phyloP scores from a whole-genome alignment of 129 eudicot species.

The Kitagawia praeruptora region DNA sequence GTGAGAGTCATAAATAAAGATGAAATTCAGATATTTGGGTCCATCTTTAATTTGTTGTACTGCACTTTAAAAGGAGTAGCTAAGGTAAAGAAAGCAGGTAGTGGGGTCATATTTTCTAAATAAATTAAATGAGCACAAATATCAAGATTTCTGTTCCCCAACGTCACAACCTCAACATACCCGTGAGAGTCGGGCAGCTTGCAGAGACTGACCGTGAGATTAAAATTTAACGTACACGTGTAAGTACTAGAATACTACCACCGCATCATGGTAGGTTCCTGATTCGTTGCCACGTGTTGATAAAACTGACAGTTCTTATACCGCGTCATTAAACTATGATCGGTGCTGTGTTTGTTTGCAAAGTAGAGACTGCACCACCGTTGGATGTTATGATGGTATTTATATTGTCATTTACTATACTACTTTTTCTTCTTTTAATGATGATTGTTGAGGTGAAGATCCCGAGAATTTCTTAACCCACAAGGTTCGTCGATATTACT shows the following conservation, averaged over 20 bases:
- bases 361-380: background rate
- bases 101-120: background rate
- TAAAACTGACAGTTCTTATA: background rate
- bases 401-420: background rate
- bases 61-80: too few species aligned
- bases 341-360: background rate
- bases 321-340: background rate
- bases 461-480: background rate
- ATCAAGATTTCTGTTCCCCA: conserved; percentile 16
- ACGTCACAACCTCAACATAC: background rate
- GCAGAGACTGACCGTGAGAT: background rate
- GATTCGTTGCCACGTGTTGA: conserved; percentile 6
- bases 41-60: too few species aligned
- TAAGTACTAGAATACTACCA: background rate
- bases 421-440: too few species aligned
- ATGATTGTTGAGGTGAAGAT: background rate
- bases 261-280: background rate
- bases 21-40: too few species aligned
- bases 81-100: background rate
- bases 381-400: background rate
- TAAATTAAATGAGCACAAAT: background rate
- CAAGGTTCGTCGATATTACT: background rate
- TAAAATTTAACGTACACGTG: conserved; percentile 1
- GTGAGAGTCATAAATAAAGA: too few species aligned
- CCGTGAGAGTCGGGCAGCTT: conserved; percentile 14